A percentile compares a stretch with the other conserved stretches of the same genome.
phyloP scores from a whole-genome alignment of 768 basidiomycete genomes.

The Russula earlei region DNA sequence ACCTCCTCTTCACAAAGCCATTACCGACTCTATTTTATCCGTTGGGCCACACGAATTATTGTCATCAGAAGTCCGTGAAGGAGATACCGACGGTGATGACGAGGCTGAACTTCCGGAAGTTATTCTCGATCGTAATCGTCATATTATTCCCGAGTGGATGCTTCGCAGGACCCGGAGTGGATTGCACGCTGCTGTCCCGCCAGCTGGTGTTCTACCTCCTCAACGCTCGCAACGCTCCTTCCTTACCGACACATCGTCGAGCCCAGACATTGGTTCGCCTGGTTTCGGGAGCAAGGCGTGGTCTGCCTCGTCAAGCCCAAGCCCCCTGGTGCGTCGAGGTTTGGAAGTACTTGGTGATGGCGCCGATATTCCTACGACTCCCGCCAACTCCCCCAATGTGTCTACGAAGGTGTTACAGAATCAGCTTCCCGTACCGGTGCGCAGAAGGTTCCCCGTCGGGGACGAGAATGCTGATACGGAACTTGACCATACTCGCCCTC shows the following conservation, averaged over 20 bases:
- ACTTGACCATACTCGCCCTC: constrained; percentile 23
- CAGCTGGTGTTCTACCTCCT: constrained; percentile 24
- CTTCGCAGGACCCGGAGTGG: constrained; percentile 41
- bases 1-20: constrained; percentile 24
- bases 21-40: constrained; percentile 21
- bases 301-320: constrained; percentile 27
- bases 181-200: constrained; percentile 33
- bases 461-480: constrained; percentile 25
- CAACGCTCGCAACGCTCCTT: constrained; percentile 36
- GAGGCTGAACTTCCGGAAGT: constrained; percentile 93
- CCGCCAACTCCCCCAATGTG: constrained; percentile 38
- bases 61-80: constrained; percentile 26
- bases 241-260: constrained; percentile 52
- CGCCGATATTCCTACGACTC: constrained; percentile 36
- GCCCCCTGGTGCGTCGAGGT: constrained; percentile 33
- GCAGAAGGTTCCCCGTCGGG: constrained; percentile 6
- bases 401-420: constrained; percentile 2
- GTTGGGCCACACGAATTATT: neutral
- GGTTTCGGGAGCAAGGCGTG: constrained; percentile 8
- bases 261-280: constrained; percentile 49
- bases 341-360: constrained; percentile 31
- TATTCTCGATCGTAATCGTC: constrained; percentile 82
- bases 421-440: constrained; percentile 2
- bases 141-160: constrained; percentile 94
- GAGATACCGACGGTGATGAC: constrained; percentile 33